Evolutionary conservation across 108 stramenopile genomes (phyloP).

Genomic region (Nannochloropsis gaditana): DNA sequence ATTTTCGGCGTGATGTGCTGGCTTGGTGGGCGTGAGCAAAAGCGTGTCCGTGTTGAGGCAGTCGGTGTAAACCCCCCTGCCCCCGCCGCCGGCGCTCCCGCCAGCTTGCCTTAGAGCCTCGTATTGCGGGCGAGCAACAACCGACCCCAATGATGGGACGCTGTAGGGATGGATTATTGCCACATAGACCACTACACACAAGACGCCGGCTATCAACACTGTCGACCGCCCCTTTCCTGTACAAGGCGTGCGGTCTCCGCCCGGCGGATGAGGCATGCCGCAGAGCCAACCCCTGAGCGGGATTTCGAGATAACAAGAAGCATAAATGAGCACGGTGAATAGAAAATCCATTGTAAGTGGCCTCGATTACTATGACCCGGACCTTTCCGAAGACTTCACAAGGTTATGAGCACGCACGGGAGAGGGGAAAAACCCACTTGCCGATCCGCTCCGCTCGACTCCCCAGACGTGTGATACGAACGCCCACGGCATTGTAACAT

Average conservation of each 20-base stretch:
- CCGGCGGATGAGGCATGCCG: neutral
- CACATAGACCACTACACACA: neutral
- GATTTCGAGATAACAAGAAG: too few relatives aligned
- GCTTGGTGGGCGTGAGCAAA: neutral
- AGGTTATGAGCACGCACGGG: too few relatives aligned
- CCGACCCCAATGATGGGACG: neutral
- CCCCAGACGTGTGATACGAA: too few relatives aligned
- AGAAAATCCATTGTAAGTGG: too few relatives aligned
- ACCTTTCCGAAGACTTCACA: too few relatives aligned
- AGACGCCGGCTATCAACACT: neutral
- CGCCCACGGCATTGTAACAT: too few relatives aligned
- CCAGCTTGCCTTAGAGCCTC: slow-evolving; percentile 5
- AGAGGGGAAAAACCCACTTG: too few relatives aligned
- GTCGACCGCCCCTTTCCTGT: neutral
- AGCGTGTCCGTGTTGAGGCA: slow-evolving; percentile 10
- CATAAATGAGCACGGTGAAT: too few relatives aligned
- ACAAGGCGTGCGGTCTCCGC: neutral
- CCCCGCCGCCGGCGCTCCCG: neutral
- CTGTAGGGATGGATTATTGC: neutral
- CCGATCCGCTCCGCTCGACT: too few relatives aligned
- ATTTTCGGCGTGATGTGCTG: neutral
- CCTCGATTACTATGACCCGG: too few relatives aligned
- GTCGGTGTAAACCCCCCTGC: neutral
- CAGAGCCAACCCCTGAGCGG: too few relatives aligned
- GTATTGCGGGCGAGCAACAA: neutral